phyloP scores from a whole-genome alignment of 2,329 filamentous ascomycete species.

The Colletotrichum sansevieriae region DNA sequence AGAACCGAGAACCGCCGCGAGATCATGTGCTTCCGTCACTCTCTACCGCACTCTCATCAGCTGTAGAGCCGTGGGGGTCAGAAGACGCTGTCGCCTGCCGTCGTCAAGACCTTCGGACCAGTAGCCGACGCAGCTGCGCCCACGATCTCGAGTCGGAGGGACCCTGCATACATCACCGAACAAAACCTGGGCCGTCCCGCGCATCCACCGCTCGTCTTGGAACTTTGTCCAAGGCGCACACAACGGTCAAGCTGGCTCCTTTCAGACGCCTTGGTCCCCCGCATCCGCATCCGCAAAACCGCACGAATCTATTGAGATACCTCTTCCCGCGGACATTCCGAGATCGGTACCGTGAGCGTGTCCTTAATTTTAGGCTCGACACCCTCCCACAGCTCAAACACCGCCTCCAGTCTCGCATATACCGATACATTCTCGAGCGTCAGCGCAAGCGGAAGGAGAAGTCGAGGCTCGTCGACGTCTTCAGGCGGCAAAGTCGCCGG shows the following conservation, averaged over 20 bases:
- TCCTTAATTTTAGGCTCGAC: conserved; percentile 80
- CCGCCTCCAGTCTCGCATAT: conserved; percentile 80
- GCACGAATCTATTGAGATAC: conserved; percentile 70
- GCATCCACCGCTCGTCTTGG: conserved; percentile 28
- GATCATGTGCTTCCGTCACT: conserved; percentile 39
- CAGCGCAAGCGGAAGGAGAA: conserved; percentile 68
- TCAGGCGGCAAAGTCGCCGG: conserved; percentile 57
- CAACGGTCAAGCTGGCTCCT: conserved; percentile 57
- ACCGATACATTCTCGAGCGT: conserved; percentile 76
- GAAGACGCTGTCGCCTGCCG: conserved; percentile 38
- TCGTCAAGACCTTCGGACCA: conserved; percentile 7
- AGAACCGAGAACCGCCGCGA: conserved; percentile 27
- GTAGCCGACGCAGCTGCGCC: neutral
- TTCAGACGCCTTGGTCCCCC: conserved; percentile 56
- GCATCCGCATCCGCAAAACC: conserved; percentile 57
- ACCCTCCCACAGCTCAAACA: conserved; percentile 79
- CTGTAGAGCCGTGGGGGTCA: conserved; percentile 38
- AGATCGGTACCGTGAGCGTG: conserved; percentile 73
- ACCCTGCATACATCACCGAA: conserved; percentile 20
- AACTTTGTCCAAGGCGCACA: conserved; percentile 36
- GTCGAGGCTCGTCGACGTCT: conserved; percentile 60
- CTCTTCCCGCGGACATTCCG: conserved; percentile 75
- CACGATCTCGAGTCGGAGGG: neutral
- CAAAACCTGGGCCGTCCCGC: conserved; percentile 29
- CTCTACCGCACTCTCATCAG: conserved; percentile 22